phyloP scores from a whole-genome alignment of 202 grass and related monocot species.

The Panicum hallii region DNA sequence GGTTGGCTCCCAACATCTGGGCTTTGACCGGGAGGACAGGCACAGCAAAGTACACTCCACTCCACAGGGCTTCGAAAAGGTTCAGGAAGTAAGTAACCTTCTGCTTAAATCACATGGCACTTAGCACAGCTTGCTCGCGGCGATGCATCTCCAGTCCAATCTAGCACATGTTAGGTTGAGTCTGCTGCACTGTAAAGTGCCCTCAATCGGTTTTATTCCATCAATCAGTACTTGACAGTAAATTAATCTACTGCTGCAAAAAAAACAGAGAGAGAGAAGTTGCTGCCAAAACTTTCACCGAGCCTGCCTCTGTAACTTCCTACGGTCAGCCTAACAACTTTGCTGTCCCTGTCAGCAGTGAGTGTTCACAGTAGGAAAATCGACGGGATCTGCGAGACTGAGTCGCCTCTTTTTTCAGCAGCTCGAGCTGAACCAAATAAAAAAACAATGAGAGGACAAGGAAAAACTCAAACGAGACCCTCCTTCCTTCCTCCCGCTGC shows the following conservation, averaged over 20 bases:
- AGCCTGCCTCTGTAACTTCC: background rate
- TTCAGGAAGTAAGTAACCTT: slow-evolving; percentile 1
- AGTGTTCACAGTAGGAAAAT: background rate
- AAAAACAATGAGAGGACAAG: background rate
- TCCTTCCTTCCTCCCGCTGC: background rate
- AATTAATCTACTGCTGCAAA: too few species aligned
- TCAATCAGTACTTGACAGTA: background rate
- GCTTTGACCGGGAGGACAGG: slow-evolving; percentile 18
- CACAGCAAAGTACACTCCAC: background rate
- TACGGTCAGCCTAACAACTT: background rate
- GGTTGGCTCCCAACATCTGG: slow-evolving; percentile 40
- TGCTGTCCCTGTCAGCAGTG: background rate
- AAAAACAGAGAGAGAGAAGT: too few species aligned
- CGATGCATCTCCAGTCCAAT: slow-evolving; percentile 13
- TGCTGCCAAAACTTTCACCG: background rate
- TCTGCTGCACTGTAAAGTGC: slow-evolving; percentile 46
- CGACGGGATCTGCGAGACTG: background rate
- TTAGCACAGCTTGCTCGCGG: background rate
- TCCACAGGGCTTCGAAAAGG: slow-evolving; percentile 30
- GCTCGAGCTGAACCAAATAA: background rate
- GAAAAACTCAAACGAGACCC: slow-evolving; percentile 1
- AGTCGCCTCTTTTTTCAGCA: background rate
- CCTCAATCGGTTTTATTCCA: background rate
- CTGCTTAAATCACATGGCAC: slow-evolving; percentile 19
- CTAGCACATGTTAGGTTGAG: slow-evolving; percentile 59